Evolutionary conservation across 129 eudicot species (phyloP), one percentile per base, ranked within the genome.

Genomic region (Flaveria brownii): DNA sequence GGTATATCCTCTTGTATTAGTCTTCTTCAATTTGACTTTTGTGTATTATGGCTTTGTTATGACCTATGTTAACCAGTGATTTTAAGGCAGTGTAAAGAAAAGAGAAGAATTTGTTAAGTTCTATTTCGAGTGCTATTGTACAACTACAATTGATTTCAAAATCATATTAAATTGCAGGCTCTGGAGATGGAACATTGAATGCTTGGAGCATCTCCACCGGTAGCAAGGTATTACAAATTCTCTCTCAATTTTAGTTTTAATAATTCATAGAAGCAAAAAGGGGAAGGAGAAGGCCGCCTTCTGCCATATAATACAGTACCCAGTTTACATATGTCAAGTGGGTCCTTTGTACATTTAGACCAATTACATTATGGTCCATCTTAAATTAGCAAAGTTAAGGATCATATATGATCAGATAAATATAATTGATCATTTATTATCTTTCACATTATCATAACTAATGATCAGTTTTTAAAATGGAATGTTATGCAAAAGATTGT

Each of bases 141-240:
- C 42, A 62, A 7, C 45, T 46, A 28, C 26, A 54, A 67, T 74
- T 67, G 26, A 60, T 50, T 18, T 63, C 26, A 23, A 26, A 28
- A 14, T 59, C 57, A 59, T 60, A 67, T 17, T 33, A 9, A 17
- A n/a, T 72, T 56, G 9, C 80, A 94, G 98, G 98, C 36, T 88
- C 98, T 5, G 98, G 97, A 20, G 98, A 94, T 77, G 98, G 98
- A 65, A 88, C 78, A 39, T 82, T 94, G 78, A 96, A 94, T 87
- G 90, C 96, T 43, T 94, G 98, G 98, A 82, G 82, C 78, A 81
- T 94, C 64, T 75, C 81, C 70, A 85, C 84, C 18, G 81, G 84
- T 71, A 82, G 83, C 52, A 92, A 94, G 98, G 98, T 94, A 84
- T 55, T 15, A 46, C 50, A 57, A 2, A 68, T 11, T 61, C 11